Evolutionary conservation across 805 yeast species (phyloP), one percentile per base, ranked within the genome.

Genomic region (Naumovozyma castellii): DNA sequence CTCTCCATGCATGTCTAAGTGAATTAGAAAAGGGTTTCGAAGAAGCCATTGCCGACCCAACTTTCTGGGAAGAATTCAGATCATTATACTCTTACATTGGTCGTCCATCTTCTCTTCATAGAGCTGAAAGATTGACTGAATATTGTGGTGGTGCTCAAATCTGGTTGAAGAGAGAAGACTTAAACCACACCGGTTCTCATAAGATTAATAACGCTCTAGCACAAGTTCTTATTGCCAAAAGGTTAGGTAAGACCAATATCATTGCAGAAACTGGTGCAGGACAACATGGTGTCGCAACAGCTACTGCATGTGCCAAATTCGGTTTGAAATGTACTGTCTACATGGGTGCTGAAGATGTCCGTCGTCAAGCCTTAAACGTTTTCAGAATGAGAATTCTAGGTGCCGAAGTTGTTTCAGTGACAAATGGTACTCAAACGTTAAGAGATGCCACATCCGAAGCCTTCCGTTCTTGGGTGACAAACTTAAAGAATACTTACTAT

Each of bases 331-430:
- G 98, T 70, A 85, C 85, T 13, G 94, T 92, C 28, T 90, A 76
- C 58, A 92, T 92, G 99, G 99, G 99, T 47, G 97, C 97, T 34
- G 98, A 92, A 67, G 99, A 92, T 68, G 95, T 85, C 34, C 82
- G 96, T 64, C 84, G 99, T 66, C 99, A 92, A 72, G 97, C 99
- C 12, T 72, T 92, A 49, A 92, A 92, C 57, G 99, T 92, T 31
- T 92, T 92, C 73, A 78, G 99, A 71, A 92, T 92, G 95, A 75
- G 86, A 64, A 81, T 92, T 36, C 71, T 92, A 46, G 99, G 99
- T 51, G 99, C 99, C 32, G 80, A 84, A 40, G 98, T 92, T 43
- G 76, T 90, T 46, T 81, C 96, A 27, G 97, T 92, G 39, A 80
- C 84, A 33, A 85, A 85, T 57, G 99, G 99, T 65, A 90, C 98